Evolutionary conservation across 805 yeast genomes (phyloP), one percentile per base, ranked within the genome.

Genomic region (Komagataella mondaviorum): DNA sequence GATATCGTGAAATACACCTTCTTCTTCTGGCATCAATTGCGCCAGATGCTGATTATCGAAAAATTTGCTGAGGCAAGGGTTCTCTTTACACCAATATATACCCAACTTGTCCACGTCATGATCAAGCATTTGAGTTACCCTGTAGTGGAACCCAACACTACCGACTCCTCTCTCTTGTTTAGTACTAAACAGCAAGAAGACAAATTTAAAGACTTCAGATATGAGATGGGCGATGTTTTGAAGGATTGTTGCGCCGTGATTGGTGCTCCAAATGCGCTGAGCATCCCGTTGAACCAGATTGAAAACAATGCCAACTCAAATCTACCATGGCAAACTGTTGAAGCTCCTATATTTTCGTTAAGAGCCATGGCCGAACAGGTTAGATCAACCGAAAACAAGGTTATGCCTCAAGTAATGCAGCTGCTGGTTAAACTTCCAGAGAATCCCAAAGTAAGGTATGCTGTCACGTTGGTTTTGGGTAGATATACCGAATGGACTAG

Each of bases 161-260:
- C 70, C 12, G 64, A 64, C 44, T 63, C 66, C n/a, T 61, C 59
- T 10, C 75, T 71, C 49, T 62, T 81, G 17, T 91, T 91, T 59
- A 75, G 76, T 47, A 88, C 86, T 60, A 74, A 71, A 56, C 96
- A 88, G 62, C 85, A 79, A 51, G 96, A 89, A 62, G 99, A 95
- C 62, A 87, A 88, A 65, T 93, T 93, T 64, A 82, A 87, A 60
- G 95, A 88, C 53, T 93, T 91, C 67, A 76, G 99, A 60, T 93
- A 93, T 66, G 96, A 88, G 52, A 87, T 93, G 86, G 98, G 98
- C 44, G 98, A 93, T 64, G 96, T 91, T n/a, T 70, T 93, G 55
- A 95, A 95, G 62, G 96, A 89, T 63, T 89, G 98, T 70, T 87
- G 97, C 58, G 86, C 87, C 1, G 91, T 93, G 3, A 81, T 88